Conservation (phyloP, 208 protist genomes). For the Crithidia expoeki region DNA sequence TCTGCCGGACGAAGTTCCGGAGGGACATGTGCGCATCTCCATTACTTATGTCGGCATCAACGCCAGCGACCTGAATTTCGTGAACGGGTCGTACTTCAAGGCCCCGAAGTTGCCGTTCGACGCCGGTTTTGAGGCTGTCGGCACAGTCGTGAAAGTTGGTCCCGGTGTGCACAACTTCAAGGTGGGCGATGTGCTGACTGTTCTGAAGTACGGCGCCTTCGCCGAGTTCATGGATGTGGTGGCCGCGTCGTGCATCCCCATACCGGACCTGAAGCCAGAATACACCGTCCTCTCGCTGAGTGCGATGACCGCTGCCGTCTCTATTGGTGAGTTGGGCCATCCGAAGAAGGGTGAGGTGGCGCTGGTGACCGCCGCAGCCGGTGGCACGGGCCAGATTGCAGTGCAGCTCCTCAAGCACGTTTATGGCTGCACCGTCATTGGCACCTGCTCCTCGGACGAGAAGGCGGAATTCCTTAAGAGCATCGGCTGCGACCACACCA, state of each 20-base stretch:
- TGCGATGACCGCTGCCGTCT: conserved; percentile 72
- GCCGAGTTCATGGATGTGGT: conserved; percentile 42
- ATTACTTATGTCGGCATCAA: conserved; percentile 72
- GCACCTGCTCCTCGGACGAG: conserved; percentile 72
- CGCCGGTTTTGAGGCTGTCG: conserved; percentile 80
- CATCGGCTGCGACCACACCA: conserved; percentile 82
- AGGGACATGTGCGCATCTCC: conserved; percentile 45
- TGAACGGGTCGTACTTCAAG: conserved; percentile 54
- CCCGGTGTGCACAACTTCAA: conserved; percentile 41
- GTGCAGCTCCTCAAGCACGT: conserved; percentile 90
- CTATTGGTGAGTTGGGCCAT: conserved; percentile 54
- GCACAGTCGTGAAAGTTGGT: conserved; percentile 56
- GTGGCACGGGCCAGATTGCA: conserved; percentile 86
- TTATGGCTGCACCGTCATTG: conserved; percentile 85
- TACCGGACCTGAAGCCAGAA: conserved; percentile 51
- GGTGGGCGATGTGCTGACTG: conserved; percentile 49
- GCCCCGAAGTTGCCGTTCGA: conserved; percentile 57
- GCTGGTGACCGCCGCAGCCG: conserved; percentile 85
- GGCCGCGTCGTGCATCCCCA: conserved; percentile 31
- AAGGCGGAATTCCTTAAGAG: conserved; percentile 80
- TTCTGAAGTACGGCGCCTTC: conserved; percentile 60
- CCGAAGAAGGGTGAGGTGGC: conserved; percentile 59
- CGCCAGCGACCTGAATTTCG: conserved; percentile 80
- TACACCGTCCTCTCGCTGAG: conserved; percentile 38
- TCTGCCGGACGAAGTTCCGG: conserved; percentile 40